Percentiles rank a stretch among this genome's conserved stretches.
Conservation (phyloP, 352 stramenopile species). For the Phytophthora palmivora region DNA sequence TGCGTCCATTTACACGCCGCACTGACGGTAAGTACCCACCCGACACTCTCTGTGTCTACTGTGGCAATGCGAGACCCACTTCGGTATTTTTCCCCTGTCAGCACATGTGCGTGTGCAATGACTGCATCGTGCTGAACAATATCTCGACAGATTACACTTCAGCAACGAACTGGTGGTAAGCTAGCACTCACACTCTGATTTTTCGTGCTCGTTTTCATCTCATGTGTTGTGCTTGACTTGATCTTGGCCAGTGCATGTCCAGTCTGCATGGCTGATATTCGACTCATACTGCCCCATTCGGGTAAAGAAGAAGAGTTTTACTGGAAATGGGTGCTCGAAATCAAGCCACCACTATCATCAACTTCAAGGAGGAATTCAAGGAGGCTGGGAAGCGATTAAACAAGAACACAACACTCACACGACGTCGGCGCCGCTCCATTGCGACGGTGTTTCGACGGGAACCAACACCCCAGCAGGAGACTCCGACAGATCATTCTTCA, state of each 20-base stretch:
- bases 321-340: slow-evolving; percentile 68
- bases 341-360: slow-evolving; percentile 47
- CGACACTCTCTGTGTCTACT: slow-evolving; percentile 56
- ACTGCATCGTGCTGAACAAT: slow-evolving; percentile 51
- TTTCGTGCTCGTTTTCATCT: not conserved
- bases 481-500: slow-evolving; percentile 1
- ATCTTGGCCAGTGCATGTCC: slow-evolving; percentile 52
- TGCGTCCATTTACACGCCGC: slow-evolving; percentile 60
- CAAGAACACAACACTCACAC: slow-evolving; percentile 9
- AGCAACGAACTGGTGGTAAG: slow-evolving; percentile 45
- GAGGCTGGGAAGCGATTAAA: slow-evolving; percentile 17
- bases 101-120: slow-evolving; percentile 71
- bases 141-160: slow-evolving; percentile 42
- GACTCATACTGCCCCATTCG: slow-evolving; percentile 60
- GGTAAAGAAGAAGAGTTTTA: slow-evolving; percentile 67
- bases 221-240: not conserved
- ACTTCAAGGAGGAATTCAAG: slow-evolving; percentile 56
- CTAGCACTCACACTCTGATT: not conserved
- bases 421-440: slow-evolving; percentile 16
- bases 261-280: slow-evolving; percentile 70
- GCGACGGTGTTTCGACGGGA: slow-evolving; percentile 23
- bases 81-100: slow-evolving; percentile 50
- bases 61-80: slow-evolving; percentile 33
- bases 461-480: slow-evolving; percentile 1
- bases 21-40: slow-evolving; percentile 49